Base-by-base conservation (phyloP, 1,139 yeast genomes). In the Magnusiomyces paraingens region DNA sequence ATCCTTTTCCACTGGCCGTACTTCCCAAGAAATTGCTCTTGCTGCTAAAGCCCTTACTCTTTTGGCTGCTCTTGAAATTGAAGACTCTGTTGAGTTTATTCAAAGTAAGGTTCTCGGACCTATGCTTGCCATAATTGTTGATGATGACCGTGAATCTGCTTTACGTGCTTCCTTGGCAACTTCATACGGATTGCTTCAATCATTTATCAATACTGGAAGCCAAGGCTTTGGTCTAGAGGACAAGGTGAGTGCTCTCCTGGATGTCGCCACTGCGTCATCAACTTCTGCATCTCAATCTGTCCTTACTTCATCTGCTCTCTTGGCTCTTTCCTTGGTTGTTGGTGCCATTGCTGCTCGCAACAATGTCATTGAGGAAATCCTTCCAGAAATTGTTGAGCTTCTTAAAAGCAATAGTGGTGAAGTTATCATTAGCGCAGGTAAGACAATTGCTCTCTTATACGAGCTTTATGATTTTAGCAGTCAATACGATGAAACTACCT, bases 371-470 rank as follows among this genome's bases (percentile, higher is more conserved):
- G 68, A 64, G 17, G 70, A 68, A 38, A 57, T 61, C 47, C 55
- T 66, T 44, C 64, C 65, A 6, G 55, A 62, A 15, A 54, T 68
- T 32, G 62, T 61, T 36, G 70, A 66, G 26, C 60, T 68, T 47
- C 58, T 70, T 38, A 65, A 61, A 15, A 58, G 57, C 44, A 55
- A 55, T 11, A 56, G 65, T 11, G 49, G 52, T 1, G 65, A 65
- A 11, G 60, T 70, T 8, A 59, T 63, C 40, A 59, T 65, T n/a
- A 80, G 90, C 39, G 78, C 82, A 11, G 84, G 83, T 38, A 72
- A 85, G 65, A 71, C 83, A 4, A 72, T 83, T 58, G 93, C 85
- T 0, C 73, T 85, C 42, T 74, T 78, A 57, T 84, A 81, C 65
- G 90, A 85, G 63, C 63, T 78, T 15, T 83, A 73, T 62, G 74